Percentiles rank a stretch among this genome's conserved stretches.
These are phyloP conservation scores for Panaeolus papilionaceus DNA, from an alignment of 768 basidiomycete genomes.

Conservation along the genomic window DNA sequence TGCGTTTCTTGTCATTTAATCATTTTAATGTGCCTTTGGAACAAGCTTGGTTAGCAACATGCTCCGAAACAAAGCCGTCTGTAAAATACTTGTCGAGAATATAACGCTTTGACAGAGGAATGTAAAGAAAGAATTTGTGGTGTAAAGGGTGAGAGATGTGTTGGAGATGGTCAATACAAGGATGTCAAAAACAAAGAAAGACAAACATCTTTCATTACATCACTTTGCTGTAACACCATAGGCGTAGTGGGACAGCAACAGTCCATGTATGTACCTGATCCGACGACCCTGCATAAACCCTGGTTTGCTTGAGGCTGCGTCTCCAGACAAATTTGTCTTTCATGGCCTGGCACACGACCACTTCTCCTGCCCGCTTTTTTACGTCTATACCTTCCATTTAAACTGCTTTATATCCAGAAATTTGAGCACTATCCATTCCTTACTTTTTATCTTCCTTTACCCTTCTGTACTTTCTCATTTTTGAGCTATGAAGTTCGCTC, in stretches of 20 bases:
- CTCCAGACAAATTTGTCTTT: constrained; percentile 9
- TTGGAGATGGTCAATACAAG: not conserved
- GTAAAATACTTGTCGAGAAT: not conserved
- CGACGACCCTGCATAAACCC: constrained; percentile 1
- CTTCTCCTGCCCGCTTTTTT: not conserved
- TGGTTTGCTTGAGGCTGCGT: constrained; percentile 7
- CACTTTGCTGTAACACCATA: not conserved
- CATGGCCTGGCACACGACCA: constrained; percentile 15
- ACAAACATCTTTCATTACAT: constrained; percentile 4
- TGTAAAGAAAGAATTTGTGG: not conserved
- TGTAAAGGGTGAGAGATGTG: not conserved
- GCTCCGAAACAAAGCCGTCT: not conserved
- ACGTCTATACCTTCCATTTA: constrained; percentile 12
- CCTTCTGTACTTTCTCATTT: not conserved
- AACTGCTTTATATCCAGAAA: constrained; percentile 5
- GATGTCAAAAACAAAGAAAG: constrained; percentile 5
- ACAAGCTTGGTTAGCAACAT: not conserved
- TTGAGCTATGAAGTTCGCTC: constrained; percentile 33
- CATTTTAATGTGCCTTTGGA: not conserved
- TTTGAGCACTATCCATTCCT: constrained; percentile 1
- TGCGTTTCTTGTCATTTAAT: not conserved
- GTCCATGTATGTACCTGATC: not conserved
- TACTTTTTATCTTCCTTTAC: constrained; percentile 11
- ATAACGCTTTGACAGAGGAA: not conserved
- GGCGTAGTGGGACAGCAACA: constrained; percentile 3